phyloP scores from a whole-genome alignment of 2,329 filamentous ascomycete species.

The Sarocladium strictum region DNA sequence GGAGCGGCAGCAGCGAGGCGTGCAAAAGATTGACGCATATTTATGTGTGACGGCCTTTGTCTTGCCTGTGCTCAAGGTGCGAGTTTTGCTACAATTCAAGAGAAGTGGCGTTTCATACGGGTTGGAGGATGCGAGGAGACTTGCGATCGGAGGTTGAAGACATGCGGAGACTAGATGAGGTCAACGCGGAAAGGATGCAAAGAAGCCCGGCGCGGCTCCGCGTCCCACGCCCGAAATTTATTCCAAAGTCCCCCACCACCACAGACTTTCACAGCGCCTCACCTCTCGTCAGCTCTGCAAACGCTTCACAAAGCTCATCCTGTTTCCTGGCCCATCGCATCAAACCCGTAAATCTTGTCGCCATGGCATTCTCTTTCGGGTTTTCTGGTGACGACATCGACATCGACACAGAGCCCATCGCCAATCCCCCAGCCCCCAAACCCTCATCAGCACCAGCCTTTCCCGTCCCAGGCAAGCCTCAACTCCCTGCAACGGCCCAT shows the following conservation, averaged over 20 bases:
- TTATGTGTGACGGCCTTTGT: neutral
- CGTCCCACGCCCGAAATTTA: slow-evolving; percentile 7
- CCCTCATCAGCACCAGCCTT: slow-evolving; percentile 43
- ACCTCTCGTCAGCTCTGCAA: too few species aligned
- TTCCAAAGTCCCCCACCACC: neutral
- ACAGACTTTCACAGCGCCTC: neutral
- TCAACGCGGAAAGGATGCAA: neutral
- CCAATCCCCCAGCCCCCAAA: slow-evolving; percentile 19
- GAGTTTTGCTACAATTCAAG: too few species aligned
- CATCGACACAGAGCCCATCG: slow-evolving; percentile 22
- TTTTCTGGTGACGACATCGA: slow-evolving; percentile 62
- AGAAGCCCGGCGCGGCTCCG: neutral
- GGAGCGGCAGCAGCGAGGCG: slow-evolving; percentile 32
- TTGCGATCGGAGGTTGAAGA: neutral
- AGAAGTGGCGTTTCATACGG: too few species aligned
- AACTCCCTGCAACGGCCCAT: slow-evolving; percentile 50
- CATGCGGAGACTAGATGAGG: neutral
- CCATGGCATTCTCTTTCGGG: slow-evolving; percentile 52
- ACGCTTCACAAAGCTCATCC: neutral
- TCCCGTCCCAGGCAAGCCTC: slow-evolving; percentile 54
- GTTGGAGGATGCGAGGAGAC: too few species aligned
- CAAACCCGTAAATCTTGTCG: neutral
- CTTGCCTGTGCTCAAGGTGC: too few species aligned
- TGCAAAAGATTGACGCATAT: slow-evolving; percentile 22
- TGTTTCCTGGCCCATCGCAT: neutral